A percentile compares a stretch with the other conserved stretches of the same genome.
Conservation (phyloP, 306 rosid genomes). For the Citrullus mucosospermus region DNA sequence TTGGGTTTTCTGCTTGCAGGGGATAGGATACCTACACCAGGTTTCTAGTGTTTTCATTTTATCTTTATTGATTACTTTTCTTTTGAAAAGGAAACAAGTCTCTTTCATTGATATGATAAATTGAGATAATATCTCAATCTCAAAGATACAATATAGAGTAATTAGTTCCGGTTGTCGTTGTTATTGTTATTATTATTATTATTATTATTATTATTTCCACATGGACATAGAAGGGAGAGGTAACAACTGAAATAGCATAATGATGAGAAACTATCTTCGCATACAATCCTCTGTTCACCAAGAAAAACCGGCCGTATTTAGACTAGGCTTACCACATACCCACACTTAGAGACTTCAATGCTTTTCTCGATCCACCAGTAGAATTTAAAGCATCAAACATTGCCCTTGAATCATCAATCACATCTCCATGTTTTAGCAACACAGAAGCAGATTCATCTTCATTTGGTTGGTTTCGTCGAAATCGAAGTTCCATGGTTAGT, state of each 20-base stretch:
- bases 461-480: slow-evolving; percentile 45
- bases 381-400: slow-evolving; percentile 61
- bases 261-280: not conserved
- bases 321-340: slow-evolving; percentile 33
- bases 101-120: too few species aligned
- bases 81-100: too few species aligned
- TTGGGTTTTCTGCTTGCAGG: too few species aligned
- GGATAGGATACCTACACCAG: too few species aligned
- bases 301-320: not conserved
- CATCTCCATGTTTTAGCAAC: slow-evolving; percentile 58
- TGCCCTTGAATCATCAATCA: slow-evolving; percentile 81
- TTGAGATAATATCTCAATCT: too few species aligned
- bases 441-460: slow-evolving; percentile 65
- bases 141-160: too few species aligned
- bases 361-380: slow-evolving; percentile 74
- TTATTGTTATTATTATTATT: too few species aligned
- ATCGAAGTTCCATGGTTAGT: slow-evolving; percentile 59
- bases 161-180: too few species aligned
- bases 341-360: slow-evolving; percentile 63
- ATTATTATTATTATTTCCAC: too few species aligned
- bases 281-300: not conserved
- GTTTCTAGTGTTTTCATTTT: too few species aligned
- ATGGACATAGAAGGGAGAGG: not conserved
- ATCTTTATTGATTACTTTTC: too few species aligned
- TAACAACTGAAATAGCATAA: not conserved